Base-by-base conservation (phyloP, 176 grass and related monocot genomes). In the Bolboschoenus planiculmis region DNA sequence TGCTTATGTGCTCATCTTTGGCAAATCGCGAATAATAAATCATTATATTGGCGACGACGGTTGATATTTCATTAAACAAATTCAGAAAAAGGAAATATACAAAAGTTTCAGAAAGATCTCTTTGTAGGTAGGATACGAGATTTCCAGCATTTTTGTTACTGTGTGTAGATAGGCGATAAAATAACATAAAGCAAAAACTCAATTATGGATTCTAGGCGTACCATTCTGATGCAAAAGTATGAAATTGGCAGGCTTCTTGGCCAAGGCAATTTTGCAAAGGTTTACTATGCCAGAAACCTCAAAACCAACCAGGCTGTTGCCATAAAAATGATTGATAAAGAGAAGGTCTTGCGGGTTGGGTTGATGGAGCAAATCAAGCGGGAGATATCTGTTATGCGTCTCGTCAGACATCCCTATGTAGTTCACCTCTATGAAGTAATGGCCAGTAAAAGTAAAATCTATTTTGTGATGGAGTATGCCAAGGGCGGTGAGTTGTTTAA, bases 241-340 rank as follows among this genome's bases (percentile, higher is more conserved):
- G 92, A 92, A 80, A 82, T 92, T 1, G 95, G 95, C 4, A 94
- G 91, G 74, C 86, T 94, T 58, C 70, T 97, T 81, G 95, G 95
- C 44, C 90, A 97, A 91, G 95, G 95, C 85, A 92, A 82, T 37
- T 97, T 97, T 79, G 95, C 95, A 55, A 98, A 98, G 90, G 95
- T 98, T 13, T 93, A 93, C 61, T 90, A 98, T 91, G 95, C 90
- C 18, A 86, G 92, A 68, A 95, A 90, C 85, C 87, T 98, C 82
- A 85, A 44, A 76, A 86, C 57, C 33, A 78, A 86, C 73, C 95
- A 91, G 83, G 90, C 87, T 79, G 92, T 95, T 57, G 95, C 95
- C 21, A 91, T 98, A 85, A 98, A 98, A 88, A 92, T 92, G 87
- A 94, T 98, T 40, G 91, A 95, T 51, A 98, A 98, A 85, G 86